phyloP scores from a whole-genome alignment of 441 rosid species.

The Corymbia citriodora region DNA sequence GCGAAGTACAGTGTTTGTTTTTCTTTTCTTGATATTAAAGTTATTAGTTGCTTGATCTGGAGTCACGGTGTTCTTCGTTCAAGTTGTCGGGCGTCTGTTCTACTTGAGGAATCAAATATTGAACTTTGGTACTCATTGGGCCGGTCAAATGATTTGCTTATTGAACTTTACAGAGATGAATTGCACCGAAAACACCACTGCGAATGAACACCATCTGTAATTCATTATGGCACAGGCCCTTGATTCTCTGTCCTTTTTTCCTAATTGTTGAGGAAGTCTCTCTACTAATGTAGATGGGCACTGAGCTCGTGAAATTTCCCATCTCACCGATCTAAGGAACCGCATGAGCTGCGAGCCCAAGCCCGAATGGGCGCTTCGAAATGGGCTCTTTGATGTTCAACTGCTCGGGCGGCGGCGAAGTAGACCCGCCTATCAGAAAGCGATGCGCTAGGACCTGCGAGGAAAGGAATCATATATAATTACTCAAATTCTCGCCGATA shows the following conservation, averaged over 20 bases:
- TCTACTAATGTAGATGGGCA: neutral
- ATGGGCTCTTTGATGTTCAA: neutral
- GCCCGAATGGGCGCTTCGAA: neutral
- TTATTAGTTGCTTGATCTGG: neutral
- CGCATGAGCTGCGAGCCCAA: neutral
- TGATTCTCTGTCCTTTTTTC: neutral
- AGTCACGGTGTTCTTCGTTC: neutral
- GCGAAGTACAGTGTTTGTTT: neutral
- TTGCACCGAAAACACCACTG: neutral
- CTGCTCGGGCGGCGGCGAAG: neutral
- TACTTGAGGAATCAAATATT: neutral
- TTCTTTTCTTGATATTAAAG: neutral
- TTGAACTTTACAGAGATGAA: neutral
- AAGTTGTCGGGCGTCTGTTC: neutral
- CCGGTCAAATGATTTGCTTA: neutral
- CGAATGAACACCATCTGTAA: neutral
- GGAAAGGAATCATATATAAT: neutral
- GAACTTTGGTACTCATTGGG: neutral
- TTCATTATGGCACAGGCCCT: neutral
- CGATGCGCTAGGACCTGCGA: neutral
- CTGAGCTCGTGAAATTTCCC: neutral
- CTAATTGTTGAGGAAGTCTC: neutral
- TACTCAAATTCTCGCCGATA: neutral
- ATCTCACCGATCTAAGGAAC: neutral
- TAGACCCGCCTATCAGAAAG: neutral